phyloP scores from a whole-genome alignment of 768 basidiomycete genomes.

The Hebeloma cylindrosporum region DNA sequence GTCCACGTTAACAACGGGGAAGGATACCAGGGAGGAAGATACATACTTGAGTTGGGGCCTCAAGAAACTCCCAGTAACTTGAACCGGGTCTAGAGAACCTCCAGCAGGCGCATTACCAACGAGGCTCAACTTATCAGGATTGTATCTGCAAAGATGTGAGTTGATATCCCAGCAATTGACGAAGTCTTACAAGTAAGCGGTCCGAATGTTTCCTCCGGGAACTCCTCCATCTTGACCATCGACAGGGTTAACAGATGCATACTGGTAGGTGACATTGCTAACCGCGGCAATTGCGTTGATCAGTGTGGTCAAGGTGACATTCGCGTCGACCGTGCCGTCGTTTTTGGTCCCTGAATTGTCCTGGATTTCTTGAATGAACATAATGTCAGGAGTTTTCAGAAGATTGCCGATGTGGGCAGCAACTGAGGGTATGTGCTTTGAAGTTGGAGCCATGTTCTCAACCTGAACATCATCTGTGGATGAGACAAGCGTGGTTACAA shows the following conservation, averaged over 20 bases:
- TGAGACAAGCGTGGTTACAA: neutral
- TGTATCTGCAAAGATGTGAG: too few relatives aligned
- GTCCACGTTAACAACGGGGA: neutral
- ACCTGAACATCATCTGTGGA: conserved; percentile 37
- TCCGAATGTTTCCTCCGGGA: conserved; percentile 64
- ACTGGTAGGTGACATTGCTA: conserved; percentile 47
- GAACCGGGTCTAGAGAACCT: conserved; percentile 44
- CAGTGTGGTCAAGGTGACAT: conserved; percentile 51
- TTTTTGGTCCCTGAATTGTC: conserved; percentile 54
- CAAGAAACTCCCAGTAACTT: conserved; percentile 32
- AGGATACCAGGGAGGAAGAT: neutral
- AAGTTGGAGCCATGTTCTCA: conserved; percentile 55
- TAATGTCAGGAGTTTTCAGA: conserved; percentile 53
- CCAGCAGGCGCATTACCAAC: conserved; percentile 47
- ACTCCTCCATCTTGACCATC: conserved; percentile 58
- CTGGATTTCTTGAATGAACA: conserved; percentile 67
- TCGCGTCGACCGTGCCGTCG: conserved; percentile 54
- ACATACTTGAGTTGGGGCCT: conserved; percentile 44
- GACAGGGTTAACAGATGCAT: conserved; percentile 50
- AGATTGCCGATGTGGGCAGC: conserved; percentile 52
- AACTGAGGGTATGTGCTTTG: conserved; percentile 46
- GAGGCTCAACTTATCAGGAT: conserved; percentile 49
- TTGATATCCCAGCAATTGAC: conserved; percentile 35
- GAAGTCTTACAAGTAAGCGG: conserved; percentile 49
- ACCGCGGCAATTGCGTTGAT: conserved; percentile 45